Percentiles rank a stretch among this genome's conserved stretches.
Conservation (phyloP, 345 rosid genomes). For the Eucalyptus pauciflora region DNA sequence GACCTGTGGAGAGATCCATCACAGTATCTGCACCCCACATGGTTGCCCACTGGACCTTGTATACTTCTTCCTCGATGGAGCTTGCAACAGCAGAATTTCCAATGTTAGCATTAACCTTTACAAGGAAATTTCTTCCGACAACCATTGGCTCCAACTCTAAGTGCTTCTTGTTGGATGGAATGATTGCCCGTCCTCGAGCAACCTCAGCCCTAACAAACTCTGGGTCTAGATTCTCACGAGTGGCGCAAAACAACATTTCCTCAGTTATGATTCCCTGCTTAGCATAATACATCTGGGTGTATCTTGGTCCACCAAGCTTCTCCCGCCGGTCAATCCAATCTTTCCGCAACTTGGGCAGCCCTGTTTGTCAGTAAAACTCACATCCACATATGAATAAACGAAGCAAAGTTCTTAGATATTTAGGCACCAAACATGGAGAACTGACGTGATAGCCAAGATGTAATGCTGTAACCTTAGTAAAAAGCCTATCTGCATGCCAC, state of each 20-base stretch:
- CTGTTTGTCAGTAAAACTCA: slow-evolving; percentile 24
- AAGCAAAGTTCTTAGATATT: neutral
- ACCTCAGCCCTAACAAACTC: slow-evolving; percentile 97
- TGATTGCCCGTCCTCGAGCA: slow-evolving; percentile 93
- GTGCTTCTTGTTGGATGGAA: slow-evolving; percentile 97
- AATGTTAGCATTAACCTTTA: slow-evolving; percentile 94
- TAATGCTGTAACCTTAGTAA: neutral
- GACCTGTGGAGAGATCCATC: slow-evolving; percentile 98
- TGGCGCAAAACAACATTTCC: slow-evolving; percentile 86
- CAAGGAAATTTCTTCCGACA: slow-evolving; percentile 91
- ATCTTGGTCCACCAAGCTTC: slow-evolving; percentile 69
- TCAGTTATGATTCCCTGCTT: slow-evolving; percentile 95
- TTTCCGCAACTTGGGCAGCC: slow-evolving; percentile 80
- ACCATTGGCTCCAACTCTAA: slow-evolving; percentile 95
- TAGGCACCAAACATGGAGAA: neutral
- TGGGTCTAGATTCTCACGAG: slow-evolving; percentile 93
- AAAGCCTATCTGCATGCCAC: neutral
- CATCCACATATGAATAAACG: neutral
- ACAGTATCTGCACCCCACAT: slow-evolving; percentile 99
- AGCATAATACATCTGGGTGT: slow-evolving; percentile 97
- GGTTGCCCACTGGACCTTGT: slow-evolving; percentile 99
- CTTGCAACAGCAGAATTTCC: slow-evolving; percentile 97
- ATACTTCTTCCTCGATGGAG: slow-evolving; percentile 96
- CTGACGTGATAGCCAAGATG: neutral
- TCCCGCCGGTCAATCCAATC: slow-evolving; percentile 84